phyloP scores from a whole-genome alignment of 306 rosid species.

The Quercus gilva region DNA sequence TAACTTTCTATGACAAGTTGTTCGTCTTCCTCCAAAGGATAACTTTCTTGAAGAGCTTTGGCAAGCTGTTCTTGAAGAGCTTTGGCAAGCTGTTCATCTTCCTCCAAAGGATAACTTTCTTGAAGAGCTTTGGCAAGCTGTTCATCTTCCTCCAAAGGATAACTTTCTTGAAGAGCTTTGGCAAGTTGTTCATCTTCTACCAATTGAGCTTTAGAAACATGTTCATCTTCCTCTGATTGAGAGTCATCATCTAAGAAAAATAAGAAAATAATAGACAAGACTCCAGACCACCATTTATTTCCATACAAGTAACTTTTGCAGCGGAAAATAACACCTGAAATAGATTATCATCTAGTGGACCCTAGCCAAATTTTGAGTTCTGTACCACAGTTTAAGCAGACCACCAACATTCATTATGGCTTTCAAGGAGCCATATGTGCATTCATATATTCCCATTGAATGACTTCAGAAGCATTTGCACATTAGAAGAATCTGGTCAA shows the following conservation, averaged over 20 bases:
- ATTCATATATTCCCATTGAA: not conserved
- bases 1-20: no score
- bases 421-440: not conserved
- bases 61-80: no score
- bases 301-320: not conserved
- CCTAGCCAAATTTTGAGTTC: not conserved
- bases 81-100: no score
- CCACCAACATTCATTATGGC: not conserved
- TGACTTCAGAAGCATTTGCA: not conserved
- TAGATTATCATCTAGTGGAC: not conserved
- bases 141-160: no score
- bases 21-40: no score
- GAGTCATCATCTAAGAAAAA: conserved; percentile 52
- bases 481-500: not conserved
- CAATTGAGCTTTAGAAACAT: conserved; percentile 44
- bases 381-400: not conserved
- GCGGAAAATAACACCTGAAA: not conserved
- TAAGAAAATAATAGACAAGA: conserved; percentile 17
- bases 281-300: not conserved
- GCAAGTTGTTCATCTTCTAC: no score
- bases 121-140: no score
- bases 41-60: no score
- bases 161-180: no score
- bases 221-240: conserved; percentile 55
- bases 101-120: no score